A percentile compares a stretch with the other conserved stretches of the same genome.
phyloP scores from a whole-genome alignment of 805 yeast species.

The Saccharomycopsis sp. region DNA sequence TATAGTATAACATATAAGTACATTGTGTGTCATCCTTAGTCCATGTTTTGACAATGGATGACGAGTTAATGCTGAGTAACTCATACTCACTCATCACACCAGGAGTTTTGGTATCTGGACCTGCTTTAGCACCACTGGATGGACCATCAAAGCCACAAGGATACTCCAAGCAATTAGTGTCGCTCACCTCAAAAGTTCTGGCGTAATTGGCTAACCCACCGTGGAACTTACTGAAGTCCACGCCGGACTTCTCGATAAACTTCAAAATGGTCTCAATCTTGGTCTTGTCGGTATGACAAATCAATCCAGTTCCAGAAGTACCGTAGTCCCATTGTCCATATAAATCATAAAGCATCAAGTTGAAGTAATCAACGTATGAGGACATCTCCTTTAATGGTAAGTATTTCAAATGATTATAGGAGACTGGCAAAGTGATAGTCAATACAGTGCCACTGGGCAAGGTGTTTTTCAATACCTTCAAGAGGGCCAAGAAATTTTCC shows the following conservation, averaged over 20 bases:
- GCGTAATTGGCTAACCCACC: constrained; percentile 9
- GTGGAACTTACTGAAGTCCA: constrained; percentile 3
- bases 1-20: constrained; percentile 7
- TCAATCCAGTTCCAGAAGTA: neutral
- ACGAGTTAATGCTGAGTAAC: neutral
- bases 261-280: neutral
- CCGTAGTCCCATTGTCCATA: constrained; percentile 7
- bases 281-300: constrained; percentile 7
- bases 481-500: neutral
- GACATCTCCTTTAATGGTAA: neutral
- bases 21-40: constrained; percentile 2
- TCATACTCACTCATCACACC: constrained; percentile 3
- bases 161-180: neutral
- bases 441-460: neutral
- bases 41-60: constrained; percentile 1
- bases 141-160: constrained; percentile 5
- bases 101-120: constrained; percentile 3
- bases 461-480: neutral
- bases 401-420: constrained; percentile 1
- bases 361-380: neutral
- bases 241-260: neutral
- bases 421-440: neutral
- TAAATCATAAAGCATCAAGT: constrained; percentile 5
- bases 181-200: constrained; percentile 1
- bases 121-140: constrained; percentile 2